Evolutionary conservation across 2,329 filamentous ascomycete species (phyloP), one percentile per base, ranked within the genome.

Genomic region (Lasiodiplodia hormozganensis): DNA sequence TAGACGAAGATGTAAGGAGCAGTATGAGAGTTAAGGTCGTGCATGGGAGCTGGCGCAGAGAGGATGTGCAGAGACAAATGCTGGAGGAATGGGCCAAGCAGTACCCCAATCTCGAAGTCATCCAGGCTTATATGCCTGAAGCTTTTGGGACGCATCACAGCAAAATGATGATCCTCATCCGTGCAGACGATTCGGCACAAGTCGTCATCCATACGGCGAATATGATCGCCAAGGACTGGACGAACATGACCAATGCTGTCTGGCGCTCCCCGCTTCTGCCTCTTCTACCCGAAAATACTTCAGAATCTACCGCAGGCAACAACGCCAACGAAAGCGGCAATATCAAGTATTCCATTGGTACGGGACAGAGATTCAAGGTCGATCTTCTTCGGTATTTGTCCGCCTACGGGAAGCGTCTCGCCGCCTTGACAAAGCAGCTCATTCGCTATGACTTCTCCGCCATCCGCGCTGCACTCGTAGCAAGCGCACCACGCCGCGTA

Each of bases 121-220:
- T 94, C 70, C 83, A 86, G 18, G 93, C 93, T 0, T 93, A 89
- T 69, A 91, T 97, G 86, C 91, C 93, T 0, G 92, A 95, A 75
- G 88, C 90, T 71, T 96, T 94, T 75, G 94, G 94, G 2, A 97
- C 93, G 0, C 94, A 97, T 78, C 93, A 90, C 75, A 86, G 91
- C 14, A 96, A 97, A 79, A 96, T 97, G 92, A 87, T 97, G 78
- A 83, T 97, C n/a, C 79, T 97, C 4, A 84, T 97, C 70, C 87
- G 92, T 5, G 89, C 92, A 76, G 93, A 97, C 75, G 88, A 91
- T 70, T 87, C 85, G 0, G 92, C 90, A 0, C 91, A 96, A 79
- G 82, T 97, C 6, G 80, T 96, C 68, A 94, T 97, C 36, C 92
- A 96, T 73, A 97, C 94, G 0, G 93, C 94, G 21, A 97, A 97